Evolutionary conservation across 2,329 filamentous ascomycete species (phyloP), one percentile per base, ranked within the genome.

Genomic region (Apiospora koreana): DNA sequence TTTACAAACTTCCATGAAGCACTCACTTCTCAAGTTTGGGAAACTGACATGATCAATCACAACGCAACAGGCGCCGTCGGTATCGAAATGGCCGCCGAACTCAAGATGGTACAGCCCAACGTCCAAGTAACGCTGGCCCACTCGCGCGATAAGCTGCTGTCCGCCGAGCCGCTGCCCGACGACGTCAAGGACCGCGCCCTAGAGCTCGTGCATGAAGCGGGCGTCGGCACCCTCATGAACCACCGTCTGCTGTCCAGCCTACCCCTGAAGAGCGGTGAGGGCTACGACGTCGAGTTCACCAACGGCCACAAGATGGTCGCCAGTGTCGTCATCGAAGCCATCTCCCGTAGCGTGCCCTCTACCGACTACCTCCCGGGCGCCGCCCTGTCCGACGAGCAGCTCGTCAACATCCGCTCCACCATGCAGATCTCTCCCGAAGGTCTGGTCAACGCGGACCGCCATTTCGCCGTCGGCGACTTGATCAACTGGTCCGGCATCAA

Each of bases 71-170:
- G 92, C 67, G 93, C 93, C 8, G 93, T 95, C 1, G 93, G 93
- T 10, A 90, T 95, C 69, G 93, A 95, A 79, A 94, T 95, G 86
- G 92, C 93, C 0, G 89, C 92, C 1, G 93, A 96, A 81, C 83
- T 95, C 69, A 95, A 94, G 80, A 79, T 88, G 64, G 83, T 90
- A 31, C 86, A 91, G 72, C 92, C 93, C 0, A 76, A 86, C 14
- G 82, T 89, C 69, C 86, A 87, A 50, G 90, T 95, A n/a, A 93
- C 89, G 0, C 86, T 96, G 1, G 88, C 94, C 5, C 93, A 95
- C 78, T 94, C 93, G 4, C 86, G 92, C 25, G 83, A 87, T 35
- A 88, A 88, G 75, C 86, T 95, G 1, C 85, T 95, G 9, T 94
- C 92, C 0, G 89, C 91, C 0, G 93, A 96, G 81, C 88, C 88